phyloP scores from a whole-genome alignment of 768 basidiomycete genomes.

The Sporobolomyces roseus region DNA sequence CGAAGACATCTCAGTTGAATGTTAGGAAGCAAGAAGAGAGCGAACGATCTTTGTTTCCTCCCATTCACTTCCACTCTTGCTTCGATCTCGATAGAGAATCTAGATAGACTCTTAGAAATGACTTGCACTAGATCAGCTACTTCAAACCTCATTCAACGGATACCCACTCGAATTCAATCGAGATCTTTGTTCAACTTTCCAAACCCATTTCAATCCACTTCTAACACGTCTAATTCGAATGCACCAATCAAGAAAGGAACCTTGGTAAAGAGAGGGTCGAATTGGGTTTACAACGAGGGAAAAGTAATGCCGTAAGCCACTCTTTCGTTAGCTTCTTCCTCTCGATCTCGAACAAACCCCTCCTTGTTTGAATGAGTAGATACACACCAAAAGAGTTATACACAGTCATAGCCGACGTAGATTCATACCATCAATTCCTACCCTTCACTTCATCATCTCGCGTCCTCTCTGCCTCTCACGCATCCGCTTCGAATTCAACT shows the following conservation, averaged over 20 bases:
- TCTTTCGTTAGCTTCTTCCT: background rate
- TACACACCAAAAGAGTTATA: constrained; percentile 77
- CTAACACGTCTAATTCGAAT: background rate
- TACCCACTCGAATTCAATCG: background rate
- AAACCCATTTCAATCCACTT: constrained; percentile 17
- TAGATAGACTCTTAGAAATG: background rate
- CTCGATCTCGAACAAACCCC: background rate
- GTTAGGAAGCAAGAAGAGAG: background rate
- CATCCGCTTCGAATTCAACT: background rate
- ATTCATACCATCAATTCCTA: constrained; percentile 76
- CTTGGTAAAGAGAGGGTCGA: constrained; percentile 48
- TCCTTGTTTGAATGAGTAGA: background rate
- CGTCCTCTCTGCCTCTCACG: constrained; percentile 52
- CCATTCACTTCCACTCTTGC: background rate
- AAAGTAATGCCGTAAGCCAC: constrained; percentile 83
- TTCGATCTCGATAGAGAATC: background rate
- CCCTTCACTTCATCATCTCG: constrained; percentile 79
- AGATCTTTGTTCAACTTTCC: constrained; percentile 32
- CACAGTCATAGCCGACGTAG: constrained; percentile 78
- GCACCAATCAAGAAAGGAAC: constrained; percentile 19
- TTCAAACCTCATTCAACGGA: background rate
- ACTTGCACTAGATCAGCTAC: background rate
- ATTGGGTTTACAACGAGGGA: constrained; percentile 71
- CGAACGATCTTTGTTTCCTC: background rate
- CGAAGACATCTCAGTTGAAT: background rate